Percentiles rank a stretch among this genome's conserved stretches.
phyloP scores from a whole-genome alignment of 2,329 filamentous ascomycete species.

The Cytospora leucostoma region DNA sequence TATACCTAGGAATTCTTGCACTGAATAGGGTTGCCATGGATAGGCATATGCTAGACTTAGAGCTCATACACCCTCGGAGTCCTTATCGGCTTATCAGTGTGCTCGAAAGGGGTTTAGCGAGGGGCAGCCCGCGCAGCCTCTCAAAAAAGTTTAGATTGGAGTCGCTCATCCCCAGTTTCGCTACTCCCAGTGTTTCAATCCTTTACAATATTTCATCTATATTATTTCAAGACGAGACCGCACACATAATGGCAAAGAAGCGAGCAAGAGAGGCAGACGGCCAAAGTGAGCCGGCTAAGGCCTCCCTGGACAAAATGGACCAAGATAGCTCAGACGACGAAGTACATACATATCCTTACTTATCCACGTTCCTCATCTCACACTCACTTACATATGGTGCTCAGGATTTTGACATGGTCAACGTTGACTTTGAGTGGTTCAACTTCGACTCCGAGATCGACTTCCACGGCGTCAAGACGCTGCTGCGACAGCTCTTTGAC shows the following conservation, averaged over 20 bases:
- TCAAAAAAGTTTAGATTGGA: conserved; percentile 21
- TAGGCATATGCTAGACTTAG: background rate
- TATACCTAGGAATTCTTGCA: background rate
- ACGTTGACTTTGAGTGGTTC: conserved; percentile 99
- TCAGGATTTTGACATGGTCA: conserved; percentile 85
- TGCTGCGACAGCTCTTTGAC: conserved; percentile 90
- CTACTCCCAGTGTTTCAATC: background rate
- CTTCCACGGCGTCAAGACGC: conserved; percentile 90
- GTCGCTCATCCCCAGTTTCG: background rate
- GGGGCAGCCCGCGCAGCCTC: conserved; percentile 22
- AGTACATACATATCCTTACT: conserved; percentile 37
- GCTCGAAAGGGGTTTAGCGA: conserved; percentile 17
- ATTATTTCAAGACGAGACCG: background rate
- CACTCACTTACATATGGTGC: conserved; percentile 25
- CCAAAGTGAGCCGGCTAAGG: conserved; percentile 31
- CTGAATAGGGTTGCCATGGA: background rate
- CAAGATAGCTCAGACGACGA: conserved; percentile 57
- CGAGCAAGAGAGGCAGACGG: conserved; percentile 40
- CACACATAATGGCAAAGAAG: conserved; percentile 39
- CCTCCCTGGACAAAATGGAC: conserved; percentile 39
- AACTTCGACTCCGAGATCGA: conserved; percentile 88
- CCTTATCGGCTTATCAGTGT: conserved; percentile 25
- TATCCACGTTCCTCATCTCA: conserved; percentile 20
- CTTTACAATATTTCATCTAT: background rate
- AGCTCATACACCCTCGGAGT: background rate